Evolutionary conservation across 2,329 filamentous ascomycete species (phyloP), one percentile per base, ranked within the genome.

Genomic region (Leptodontidium sp.): DNA sequence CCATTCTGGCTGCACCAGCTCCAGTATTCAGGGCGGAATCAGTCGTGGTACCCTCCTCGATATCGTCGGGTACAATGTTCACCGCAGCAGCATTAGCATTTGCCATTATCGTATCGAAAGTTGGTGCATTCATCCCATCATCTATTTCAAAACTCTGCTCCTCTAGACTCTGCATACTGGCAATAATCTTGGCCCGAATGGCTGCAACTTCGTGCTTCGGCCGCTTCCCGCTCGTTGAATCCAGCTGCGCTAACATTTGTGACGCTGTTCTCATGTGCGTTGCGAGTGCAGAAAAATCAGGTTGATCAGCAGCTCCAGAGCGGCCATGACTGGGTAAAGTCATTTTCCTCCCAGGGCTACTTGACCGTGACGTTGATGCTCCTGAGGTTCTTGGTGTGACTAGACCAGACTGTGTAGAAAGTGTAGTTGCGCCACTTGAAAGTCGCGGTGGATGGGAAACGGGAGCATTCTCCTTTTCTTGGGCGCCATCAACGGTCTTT

Each of bases 191-290:
- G 50, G 92, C 90, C 74, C 93, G 87, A 78, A 96, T 96, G 8
- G 92, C 91, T 21, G 92, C 93, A 4, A 96, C 93, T 80, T 96
- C 93, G 38, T 90, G 88, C 77, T 88, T 91, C 1, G 93, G 93
- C 43, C 93, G 85, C 80, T 95, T 96, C 35, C 92, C 91, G 72
- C 91, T 91, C 26, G 91, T 95, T 1, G 91, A 88, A 68, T 96
- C 92, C 11, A 96, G 84, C 75, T 96, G 93, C 15, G 93, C 91
- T 53, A 96, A 83, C 93, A 96, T 96, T 79, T 94, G 92, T 15
- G 93, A 93, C 4, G 93, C 93, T 4, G 92, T 94, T 24, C 93
- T 88, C 92, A 96, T 96, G 78, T 96, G 93, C 14, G 92, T 94
- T 14, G 93, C 93, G 40, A 96, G 82, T 2, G 93, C 93, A 12